Base-by-base conservation (phyloP, 2,329 filamentous ascomycete species). In the Clonostachys sp. region DNA sequence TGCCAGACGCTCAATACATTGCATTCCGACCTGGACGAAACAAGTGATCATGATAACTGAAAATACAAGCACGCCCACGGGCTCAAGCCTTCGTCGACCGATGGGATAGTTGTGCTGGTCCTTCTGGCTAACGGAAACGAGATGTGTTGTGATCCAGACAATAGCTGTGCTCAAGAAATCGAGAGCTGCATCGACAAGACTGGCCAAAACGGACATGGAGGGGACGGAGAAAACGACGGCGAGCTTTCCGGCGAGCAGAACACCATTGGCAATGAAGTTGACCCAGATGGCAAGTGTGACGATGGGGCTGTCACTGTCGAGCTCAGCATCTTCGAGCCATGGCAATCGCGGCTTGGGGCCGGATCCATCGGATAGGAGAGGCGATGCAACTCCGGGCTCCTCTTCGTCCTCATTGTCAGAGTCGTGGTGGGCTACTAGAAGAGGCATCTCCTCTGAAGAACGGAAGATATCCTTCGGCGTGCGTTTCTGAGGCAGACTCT, bases 391-490 rank as follows among this genome's bases (percentile, higher is more conserved):
- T 8, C 66, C 67, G 65, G n/a, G 70, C 68, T 33, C 33, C 12
- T 73, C 67, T 12, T 62, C 57, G 16, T 62, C 62, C 5, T 73
- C 65, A 5, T 69, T 64, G 12, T 74, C 73, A 5, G 71, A 71
- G 18, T 75, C 67, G 20, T 59, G 67, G 40, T 66, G 63, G 33
- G 66, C 62, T 14, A 66, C 59, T 33, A 91, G 73, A 18, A 91
- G 72, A 1, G 88, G 83, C 2, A 83, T 78, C 42, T 80, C 79
- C 60, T 90, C 86, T 16, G 84, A 83, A 14, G 80, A 78, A 38
- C 87, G 89, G 65, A 95, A 96, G 46, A 96, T 82, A 57, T 91
- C 89, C 61, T 88, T 89, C 2, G 90, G 89, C 0, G 91, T 96
- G 45, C 89, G 80, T 63, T 88, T 89, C 53, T 90, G 73, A 48